Percentiles rank a stretch among this genome's conserved stretches.
Conservation (phyloP, 1,284 basidiomycete genomes). For the Tilletia horrida region DNA sequence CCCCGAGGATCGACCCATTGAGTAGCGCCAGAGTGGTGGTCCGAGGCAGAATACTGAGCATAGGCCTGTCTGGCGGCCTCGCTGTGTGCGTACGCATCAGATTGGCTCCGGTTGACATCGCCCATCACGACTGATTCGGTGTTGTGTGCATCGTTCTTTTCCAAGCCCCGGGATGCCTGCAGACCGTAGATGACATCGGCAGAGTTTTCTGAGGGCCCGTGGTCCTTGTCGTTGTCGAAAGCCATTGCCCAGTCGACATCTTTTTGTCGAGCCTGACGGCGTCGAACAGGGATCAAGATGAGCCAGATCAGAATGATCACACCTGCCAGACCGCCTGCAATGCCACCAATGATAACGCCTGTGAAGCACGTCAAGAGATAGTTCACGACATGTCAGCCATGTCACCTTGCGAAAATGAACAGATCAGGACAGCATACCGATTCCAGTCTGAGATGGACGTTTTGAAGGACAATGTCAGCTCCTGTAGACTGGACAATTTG, state of each 20-base stretch:
- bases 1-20: conserved; percentile 5
- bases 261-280: conserved; percentile 15
- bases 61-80: neutral
- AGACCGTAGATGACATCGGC: neutral
- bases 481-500: too few relatives aligned
- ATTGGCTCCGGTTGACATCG: neutral
- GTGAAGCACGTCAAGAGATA: too few relatives aligned
- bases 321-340: conserved; percentile 18
- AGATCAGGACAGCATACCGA: neutral
- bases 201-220: conserved; percentile 14
- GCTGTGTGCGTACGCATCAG: neutral
- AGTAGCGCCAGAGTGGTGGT: neutral
- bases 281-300: conserved; percentile 17
- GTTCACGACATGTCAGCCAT: too few relatives aligned
- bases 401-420: too few relatives aligned
- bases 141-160: neutral
- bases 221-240: conserved; percentile 16
- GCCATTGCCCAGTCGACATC: conserved; percentile 19
- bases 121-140: neutral
- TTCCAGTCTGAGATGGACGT: neutral
- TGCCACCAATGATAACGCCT: conserved; percentile 20
- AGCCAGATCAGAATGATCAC: conserved; percentile 16
- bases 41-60: neutral
- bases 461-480: neutral
- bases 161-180: neutral